Percentiles rank a stretch among this genome's conserved stretches.
phyloP scores from a whole-genome alignment of 345 rosid species.

The Eucalyptus victrix region DNA sequence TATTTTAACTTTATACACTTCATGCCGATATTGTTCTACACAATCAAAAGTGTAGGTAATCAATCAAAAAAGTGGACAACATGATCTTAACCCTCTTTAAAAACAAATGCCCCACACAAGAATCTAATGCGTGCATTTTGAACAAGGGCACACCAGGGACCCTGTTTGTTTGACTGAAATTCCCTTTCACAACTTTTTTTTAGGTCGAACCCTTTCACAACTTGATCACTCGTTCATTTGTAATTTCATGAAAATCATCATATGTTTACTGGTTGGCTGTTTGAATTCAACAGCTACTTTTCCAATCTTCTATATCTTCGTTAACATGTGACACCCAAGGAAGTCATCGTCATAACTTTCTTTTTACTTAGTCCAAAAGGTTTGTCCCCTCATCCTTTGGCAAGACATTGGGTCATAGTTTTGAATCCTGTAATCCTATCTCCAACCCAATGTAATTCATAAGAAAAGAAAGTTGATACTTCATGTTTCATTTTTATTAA shows the following conservation, averaged over 20 bases:
- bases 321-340: neutral
- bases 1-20: neutral
- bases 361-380: neutral
- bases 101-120: neutral
- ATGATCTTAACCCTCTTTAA: neutral
- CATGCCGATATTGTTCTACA: neutral
- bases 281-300: neutral
- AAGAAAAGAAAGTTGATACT: neutral
- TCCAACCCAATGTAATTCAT: neutral
- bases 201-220: neutral
- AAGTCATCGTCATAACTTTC: neutral
- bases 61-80: neutral
- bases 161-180: neutral
- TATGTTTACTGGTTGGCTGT: neutral
- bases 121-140: neutral
- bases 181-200: neutral
- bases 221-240: neutral
- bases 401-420: neutral
- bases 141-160: neutral
- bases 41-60: neutral
- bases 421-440: neutral
- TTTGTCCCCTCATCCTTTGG: neutral
- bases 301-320: neutral
- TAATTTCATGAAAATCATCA: neutral
- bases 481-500: neutral